phyloP scores from a whole-genome alignment of 371 early-diverging fungal genomes.

The Mucor circinelloides region DNA sequence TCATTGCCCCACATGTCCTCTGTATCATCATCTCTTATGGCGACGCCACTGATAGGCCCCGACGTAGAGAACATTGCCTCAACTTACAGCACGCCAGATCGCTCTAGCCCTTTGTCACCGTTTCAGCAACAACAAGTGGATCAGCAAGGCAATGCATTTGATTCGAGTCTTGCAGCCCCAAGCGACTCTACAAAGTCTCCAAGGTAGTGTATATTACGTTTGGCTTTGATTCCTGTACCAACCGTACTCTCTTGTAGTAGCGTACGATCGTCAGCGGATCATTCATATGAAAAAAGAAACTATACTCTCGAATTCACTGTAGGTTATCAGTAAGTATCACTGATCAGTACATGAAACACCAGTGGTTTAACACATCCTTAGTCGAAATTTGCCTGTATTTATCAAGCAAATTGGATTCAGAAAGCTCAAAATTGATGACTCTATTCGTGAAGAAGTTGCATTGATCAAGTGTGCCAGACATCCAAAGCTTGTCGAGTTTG shows the following conservation, averaged over 20 bases:
- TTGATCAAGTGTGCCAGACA: conserved; percentile 43
- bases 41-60: not conserved
- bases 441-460: conserved; percentile 35
- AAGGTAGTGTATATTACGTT: not conserved
- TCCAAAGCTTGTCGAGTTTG: conserved; percentile 41
- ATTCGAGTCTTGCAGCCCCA: not conserved
- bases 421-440: conserved; percentile 31
- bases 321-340: not conserved
- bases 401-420: conserved; percentile 29
- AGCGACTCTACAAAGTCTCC: not conserved
- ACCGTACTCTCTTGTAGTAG: not conserved
- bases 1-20: conserved; percentile 12
- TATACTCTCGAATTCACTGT: not conserved
- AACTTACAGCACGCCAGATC: not conserved
- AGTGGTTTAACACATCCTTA: not conserved
- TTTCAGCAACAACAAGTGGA: not conserved
- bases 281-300: not conserved
- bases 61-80: not conserved
- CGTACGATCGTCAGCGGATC: not conserved
- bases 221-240: not conserved
- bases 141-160: not conserved
- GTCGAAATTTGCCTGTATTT: conserved; percentile 54
- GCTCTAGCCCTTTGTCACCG: not conserved
- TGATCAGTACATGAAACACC: not conserved
- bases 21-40: not conserved